Percentiles rank a stretch among this genome's conserved stretches.
Conservation (phyloP, 345 rosid genomes). For the Sonneratia caseolaris region DNA sequence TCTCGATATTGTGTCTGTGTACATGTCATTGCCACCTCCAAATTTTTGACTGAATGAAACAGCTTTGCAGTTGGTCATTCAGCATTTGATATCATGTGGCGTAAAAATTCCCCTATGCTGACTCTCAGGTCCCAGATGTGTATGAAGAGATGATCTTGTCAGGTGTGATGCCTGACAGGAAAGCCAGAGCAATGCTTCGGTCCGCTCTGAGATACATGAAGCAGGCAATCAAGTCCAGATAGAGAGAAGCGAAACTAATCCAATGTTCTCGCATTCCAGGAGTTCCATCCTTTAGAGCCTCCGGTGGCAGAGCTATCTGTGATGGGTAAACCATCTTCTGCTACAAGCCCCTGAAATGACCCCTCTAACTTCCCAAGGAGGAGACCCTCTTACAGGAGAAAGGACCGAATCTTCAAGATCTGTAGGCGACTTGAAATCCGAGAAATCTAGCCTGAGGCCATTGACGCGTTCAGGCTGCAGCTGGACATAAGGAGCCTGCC, state of each 20-base stretch:
- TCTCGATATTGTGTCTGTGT: background rate
- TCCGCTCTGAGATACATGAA: conserved; percentile 90
- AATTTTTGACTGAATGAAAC: background rate
- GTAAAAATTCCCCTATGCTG: background rate
- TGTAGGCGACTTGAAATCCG: no score
- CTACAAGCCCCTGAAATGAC: background rate
- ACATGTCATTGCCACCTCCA: background rate
- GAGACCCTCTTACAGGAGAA: background rate
- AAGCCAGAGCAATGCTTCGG: conserved; percentile 92
- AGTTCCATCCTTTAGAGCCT: background rate
- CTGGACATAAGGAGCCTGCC: background rate
- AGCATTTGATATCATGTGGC: background rate
- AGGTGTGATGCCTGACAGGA: conserved; percentile 83
- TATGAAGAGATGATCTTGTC: conserved; percentile 86
- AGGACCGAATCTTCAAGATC: background rate
- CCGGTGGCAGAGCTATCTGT: background rate
- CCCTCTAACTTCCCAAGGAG: background rate
- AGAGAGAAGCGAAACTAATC: background rate
- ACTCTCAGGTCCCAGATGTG: conserved; percentile 72
- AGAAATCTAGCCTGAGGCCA: background rate
- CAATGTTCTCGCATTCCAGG: background rate
- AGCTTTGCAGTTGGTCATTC: background rate
- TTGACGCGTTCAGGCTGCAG: background rate
- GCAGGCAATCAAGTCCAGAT: conserved; percentile 35
- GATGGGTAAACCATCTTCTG: background rate